phyloP scores from a whole-genome alignment of 805 yeast species.

The Candida multigemmis region DNA sequence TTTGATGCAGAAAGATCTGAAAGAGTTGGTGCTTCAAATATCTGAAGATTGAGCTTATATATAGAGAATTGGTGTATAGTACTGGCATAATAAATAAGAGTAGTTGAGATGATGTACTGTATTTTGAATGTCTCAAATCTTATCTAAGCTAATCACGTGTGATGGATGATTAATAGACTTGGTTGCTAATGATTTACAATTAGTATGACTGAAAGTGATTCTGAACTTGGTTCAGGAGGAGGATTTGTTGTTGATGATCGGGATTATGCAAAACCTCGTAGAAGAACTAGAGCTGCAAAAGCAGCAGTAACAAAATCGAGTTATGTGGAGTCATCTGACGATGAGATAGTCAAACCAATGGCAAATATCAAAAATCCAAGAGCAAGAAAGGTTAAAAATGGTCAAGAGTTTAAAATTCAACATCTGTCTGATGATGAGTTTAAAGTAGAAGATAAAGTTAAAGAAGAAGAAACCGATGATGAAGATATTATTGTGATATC shows the following conservation, averaged over 20 bases:
- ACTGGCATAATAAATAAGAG: neutral
- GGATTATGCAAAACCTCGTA: conserved; percentile 10
- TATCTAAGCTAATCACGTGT: neutral
- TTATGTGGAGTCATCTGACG: no score
- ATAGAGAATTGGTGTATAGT: neutral
- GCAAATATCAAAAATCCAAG: no score
- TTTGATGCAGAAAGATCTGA: conserved; percentile 87
- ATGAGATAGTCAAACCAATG: no score
- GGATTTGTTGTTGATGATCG: conserved; percentile 36
- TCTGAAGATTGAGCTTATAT: neutral
- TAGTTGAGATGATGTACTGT: neutral
- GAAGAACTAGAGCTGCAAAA: conserved; percentile 8
- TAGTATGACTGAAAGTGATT: neutral
- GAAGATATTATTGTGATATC: no score
- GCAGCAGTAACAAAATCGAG: conserved; percentile 4
- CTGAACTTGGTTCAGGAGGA: conserved; percentile 13
- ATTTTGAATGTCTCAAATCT: conserved; percentile 3
- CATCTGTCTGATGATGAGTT: conserved; percentile 12
- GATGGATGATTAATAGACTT: conserved; percentile 1
- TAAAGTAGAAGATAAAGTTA: conserved; percentile 5
- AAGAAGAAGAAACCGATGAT: conserved; percentile 4
- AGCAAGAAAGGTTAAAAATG: no score
- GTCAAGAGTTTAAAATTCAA: no score
- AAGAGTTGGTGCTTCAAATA: conserved; percentile 24
- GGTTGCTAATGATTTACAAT: neutral